Conservation (phyloP, 257 asterid genomes). For the Forsythia viridissima region DNA sequence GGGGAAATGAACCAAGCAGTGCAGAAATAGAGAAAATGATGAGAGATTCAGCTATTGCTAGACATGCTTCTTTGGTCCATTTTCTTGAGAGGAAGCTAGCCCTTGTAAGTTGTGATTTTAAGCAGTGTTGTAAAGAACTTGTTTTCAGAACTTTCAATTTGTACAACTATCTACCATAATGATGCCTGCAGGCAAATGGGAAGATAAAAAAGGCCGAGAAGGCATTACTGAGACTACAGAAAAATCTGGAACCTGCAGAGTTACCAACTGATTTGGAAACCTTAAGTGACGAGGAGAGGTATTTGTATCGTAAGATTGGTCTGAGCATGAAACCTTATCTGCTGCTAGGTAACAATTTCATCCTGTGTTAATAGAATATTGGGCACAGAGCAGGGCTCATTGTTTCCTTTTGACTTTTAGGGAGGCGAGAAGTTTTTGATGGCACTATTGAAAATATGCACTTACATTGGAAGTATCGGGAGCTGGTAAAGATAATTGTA, state of each 20-base stretch:
- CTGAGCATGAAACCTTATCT: conserved; percentile 87
- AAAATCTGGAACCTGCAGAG: conserved; percentile 56
- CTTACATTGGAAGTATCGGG: conserved; percentile 92
- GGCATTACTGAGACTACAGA: conserved; percentile 58
- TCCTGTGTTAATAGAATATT: neutral
- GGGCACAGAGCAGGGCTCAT: conserved; percentile 9
- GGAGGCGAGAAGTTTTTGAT: conserved; percentile 83
- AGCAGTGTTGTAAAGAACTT: neutral
- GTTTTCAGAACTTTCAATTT: conserved; percentile 10
- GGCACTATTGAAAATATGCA: conserved; percentile 97
- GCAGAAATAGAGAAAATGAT: conserved; percentile 69
- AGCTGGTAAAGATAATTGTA: conserved; percentile 78
- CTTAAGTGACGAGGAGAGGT: conserved; percentile 81
- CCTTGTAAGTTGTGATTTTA: conserved; percentile 50
- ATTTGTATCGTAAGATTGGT: conserved; percentile 76
- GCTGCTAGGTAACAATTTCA: conserved; percentile 57
- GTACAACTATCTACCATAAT: conserved; percentile 14
- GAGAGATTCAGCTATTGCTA: conserved; percentile 65
- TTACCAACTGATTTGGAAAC: conserved; percentile 86
- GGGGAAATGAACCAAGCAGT: conserved; percentile 58
- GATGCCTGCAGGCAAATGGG: conserved; percentile 62
- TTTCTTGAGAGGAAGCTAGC: conserved; percentile 69
- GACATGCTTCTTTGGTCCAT: conserved; percentile 61
- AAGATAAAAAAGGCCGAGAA: conserved; percentile 72
- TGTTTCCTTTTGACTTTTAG: conserved; percentile 35